These are phyloP conservation scores for Aspergillus diversus DNA, from an alignment of 495 filamentous ascomycete genomes.

Conservation along the genomic window DNA sequence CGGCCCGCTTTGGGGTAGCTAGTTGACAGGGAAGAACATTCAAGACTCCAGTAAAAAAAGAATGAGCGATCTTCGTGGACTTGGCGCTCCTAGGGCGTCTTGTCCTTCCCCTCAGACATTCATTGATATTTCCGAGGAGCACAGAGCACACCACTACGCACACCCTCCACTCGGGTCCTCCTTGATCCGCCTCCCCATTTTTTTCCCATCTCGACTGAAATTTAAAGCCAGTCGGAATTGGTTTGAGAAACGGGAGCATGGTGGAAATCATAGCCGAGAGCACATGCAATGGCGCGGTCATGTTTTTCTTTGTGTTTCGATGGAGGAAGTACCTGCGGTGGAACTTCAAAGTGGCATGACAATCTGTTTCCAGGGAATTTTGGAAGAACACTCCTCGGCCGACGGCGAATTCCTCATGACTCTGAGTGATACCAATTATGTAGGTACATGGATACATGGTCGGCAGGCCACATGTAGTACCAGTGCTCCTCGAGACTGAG, in stretches of 20 bases:
- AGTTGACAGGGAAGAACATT: background rate
- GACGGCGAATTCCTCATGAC: background rate
- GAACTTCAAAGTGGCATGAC: background rate
- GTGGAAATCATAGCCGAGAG: background rate
- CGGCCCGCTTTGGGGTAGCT: background rate
- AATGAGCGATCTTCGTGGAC: conserved; percentile 1
- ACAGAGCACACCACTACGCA: too few species aligned
- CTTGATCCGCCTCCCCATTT: background rate
- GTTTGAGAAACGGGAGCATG: background rate
- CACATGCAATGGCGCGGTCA: conserved; percentile 1
- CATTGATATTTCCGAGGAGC: too few species aligned
- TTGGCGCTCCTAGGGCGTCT: too few species aligned
- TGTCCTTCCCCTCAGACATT: too few species aligned
- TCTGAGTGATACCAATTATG: background rate
- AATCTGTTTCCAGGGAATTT: background rate
- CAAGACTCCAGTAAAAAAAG: background rate
- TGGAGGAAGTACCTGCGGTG: background rate
- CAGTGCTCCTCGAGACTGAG: background rate
- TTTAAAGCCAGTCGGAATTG: conserved; percentile 6
- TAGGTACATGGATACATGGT: conserved; percentile 1
- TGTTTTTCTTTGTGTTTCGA: background rate
- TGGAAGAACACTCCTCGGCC: background rate
- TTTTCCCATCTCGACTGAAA: background rate
- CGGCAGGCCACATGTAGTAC: conserved; percentile 5
- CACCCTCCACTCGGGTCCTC: too few species aligned